Conservation (phyloP, 139 green algal genomes). For the Chlorella vulgaris region DNA sequence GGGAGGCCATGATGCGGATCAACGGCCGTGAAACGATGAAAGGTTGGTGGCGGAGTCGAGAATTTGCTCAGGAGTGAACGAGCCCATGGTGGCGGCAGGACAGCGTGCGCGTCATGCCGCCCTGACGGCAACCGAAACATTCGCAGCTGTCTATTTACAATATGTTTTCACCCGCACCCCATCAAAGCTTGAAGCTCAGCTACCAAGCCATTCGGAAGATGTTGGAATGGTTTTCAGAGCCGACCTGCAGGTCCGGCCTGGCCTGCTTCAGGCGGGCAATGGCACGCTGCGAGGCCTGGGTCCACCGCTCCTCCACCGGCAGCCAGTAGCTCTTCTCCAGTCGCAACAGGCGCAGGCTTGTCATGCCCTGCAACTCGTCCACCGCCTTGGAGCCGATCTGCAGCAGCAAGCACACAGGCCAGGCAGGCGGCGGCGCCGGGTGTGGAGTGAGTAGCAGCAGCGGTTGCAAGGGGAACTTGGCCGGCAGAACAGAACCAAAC, state of each 20-base stretch:
- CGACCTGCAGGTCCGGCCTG: slow-evolving; percentile 12
- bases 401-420: too few species aligned
- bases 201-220: background rate
- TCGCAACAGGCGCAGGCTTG: slow-evolving; percentile 15
- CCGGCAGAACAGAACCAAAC: too few species aligned
- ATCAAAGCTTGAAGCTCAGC: too few species aligned
- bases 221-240: background rate
- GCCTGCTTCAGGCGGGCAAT: background rate
- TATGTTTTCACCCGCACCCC: too few species aligned
- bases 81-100: too few species aligned
- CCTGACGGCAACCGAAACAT: background rate
- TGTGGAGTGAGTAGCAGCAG: too few species aligned
- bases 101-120: too few species aligned
- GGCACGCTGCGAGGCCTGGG: background rate
- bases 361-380: background rate
- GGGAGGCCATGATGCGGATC: background rate
- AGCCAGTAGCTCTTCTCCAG: slow-evolving; percentile 31
- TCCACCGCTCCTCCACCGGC: slow-evolving; percentile 5
- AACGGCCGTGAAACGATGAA: background rate
- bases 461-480: too few species aligned
- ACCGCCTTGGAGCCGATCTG: background rate
- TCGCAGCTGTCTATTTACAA: too few species aligned
- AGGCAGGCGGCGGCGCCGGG: background rate
- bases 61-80: too few species aligned
- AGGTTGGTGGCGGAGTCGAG: too few species aligned